Evolutionary conservation across 345 rosid species (phyloP), one percentile per base, ranked within the genome.

Genomic region (Acer negundo): DNA sequence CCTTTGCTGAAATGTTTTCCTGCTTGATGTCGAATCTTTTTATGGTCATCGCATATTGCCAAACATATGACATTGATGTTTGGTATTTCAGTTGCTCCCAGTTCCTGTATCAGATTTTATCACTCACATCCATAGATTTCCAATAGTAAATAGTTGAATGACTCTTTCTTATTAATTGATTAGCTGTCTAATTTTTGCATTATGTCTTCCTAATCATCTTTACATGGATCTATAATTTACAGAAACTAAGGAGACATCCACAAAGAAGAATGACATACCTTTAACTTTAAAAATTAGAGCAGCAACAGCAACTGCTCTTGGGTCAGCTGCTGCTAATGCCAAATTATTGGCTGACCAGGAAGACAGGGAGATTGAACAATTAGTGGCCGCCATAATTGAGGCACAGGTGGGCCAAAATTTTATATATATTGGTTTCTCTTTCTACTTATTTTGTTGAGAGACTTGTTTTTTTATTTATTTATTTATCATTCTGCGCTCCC

Each of bases 321-420:
- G 99, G 81, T 86, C 92, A 1, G 91, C 89, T 58, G 94, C 97
- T 77, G 93, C 97, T 81, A 89, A 80, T 67, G 97, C 95, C 17
- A 96, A 92, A 82, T 56, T 87, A 70, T 84, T 94, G 90, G 99
- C 91, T n/a, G 92, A 83, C 77, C 92, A 92, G 79, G 99, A 96
- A 87, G 97, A 89, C 58, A 82, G 82, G 78, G 97, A 94, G 80
- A 90, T 88, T 79, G 92, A 91, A 76, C 85, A 83, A 55, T 78
- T 92, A 79, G 85, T 85, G 70, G 90, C 95, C 20, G 86, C 74
- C 31, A 73, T 96, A 75, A 78, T 91, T 70, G 93, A 92, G 53
- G 80, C 95, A 51, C 98, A 94, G 92, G 98, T 92, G 74, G 65
- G 81, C 76, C 59, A 24, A 74, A 55, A 3, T 65, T 63, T 35